A percentile compares a stretch with the other conserved stretches of the same genome.
Evolutionary conservation across 352 stramenopile genomes (phyloP).

Genomic region (Globisporangium ultimum): DNA sequence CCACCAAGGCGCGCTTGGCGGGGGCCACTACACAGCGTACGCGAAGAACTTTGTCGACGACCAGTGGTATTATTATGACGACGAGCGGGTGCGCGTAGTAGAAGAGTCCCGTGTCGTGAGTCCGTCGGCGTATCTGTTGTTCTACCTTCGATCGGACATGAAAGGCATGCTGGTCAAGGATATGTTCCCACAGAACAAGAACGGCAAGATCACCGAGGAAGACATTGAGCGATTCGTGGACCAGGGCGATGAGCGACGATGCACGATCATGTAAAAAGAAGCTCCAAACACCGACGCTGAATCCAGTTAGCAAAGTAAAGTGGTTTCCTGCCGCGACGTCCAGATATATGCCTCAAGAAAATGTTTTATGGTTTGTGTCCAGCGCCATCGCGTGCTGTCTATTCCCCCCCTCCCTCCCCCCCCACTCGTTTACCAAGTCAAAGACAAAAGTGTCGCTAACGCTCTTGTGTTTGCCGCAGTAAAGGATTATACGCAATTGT

Average conservation of each 20-base stretch:
- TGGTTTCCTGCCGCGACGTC: not conserved
- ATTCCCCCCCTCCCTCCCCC: too few relatives aligned
- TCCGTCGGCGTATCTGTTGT: conserved; percentile 89
- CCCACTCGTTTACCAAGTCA: too few relatives aligned
- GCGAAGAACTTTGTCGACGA: conserved; percentile 87
- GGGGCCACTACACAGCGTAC: conserved; percentile 87
- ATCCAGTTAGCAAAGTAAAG: conserved; percentile 3
- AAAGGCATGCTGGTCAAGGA: conserved; percentile 76
- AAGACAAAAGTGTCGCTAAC: too few relatives aligned
- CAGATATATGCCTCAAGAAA: conserved; percentile 1
- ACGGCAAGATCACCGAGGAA: conserved; percentile 83
- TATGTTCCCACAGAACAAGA: conserved; percentile 85
- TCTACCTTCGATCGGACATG: conserved; percentile 91
- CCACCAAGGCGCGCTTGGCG: conserved; percentile 82
- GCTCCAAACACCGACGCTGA: not conserved
- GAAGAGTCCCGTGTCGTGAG: conserved; percentile 85
- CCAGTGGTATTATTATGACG: conserved; percentile 91
- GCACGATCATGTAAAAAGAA: conserved; percentile 72
- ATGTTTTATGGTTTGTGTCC: not conserved
- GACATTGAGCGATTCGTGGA: conserved; percentile 88
- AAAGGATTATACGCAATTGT: too few relatives aligned
- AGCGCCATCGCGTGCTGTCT: too few relatives aligned
- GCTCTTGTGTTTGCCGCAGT: too few relatives aligned
- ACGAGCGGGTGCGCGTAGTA: conserved; percentile 83
- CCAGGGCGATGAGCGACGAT: conserved; percentile 76